These are phyloP conservation scores for Medicago ruthenica DNA, from an alignment of 306 rosid species.

Conservation along the genomic window DNA sequence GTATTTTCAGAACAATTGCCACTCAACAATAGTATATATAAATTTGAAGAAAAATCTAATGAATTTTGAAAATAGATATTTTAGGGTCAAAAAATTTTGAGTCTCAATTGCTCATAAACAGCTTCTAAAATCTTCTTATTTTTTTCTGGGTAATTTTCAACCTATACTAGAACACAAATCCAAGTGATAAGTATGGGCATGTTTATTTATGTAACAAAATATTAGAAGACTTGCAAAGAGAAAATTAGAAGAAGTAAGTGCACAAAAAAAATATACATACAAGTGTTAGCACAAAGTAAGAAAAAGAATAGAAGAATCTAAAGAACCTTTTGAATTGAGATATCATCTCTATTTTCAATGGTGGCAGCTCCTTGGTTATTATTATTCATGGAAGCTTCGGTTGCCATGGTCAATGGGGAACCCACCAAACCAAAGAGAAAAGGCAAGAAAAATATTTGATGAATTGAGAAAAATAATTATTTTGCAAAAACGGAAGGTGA, in stretches of 20 bases:
- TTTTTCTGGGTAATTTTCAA: slow-evolving; percentile 1
- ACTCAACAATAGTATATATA: neutral
- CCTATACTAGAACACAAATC: neutral
- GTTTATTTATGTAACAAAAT: too few species aligned
- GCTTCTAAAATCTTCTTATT: neutral
- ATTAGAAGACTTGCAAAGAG: too few species aligned
- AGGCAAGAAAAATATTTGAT: slow-evolving; percentile 10
- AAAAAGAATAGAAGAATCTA: neutral
- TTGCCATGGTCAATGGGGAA: slow-evolving; percentile 42
- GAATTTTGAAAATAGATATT: neutral
- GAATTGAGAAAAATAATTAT: neutral
- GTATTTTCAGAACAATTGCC: neutral
- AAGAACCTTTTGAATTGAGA: slow-evolving; percentile 46
- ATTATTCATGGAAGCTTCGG: slow-evolving; percentile 27
- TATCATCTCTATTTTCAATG: slow-evolving; percentile 24
- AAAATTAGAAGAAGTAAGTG: neutral
- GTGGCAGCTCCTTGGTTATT: slow-evolving; percentile 9
- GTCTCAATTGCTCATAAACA: neutral
- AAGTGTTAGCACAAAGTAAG: neutral
- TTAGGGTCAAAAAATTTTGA: neutral
- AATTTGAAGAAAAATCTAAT: slow-evolving; percentile 1
- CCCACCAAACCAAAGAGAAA: slow-evolving; percentile 41
- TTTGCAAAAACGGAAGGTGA: neutral
- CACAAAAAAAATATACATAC: neutral
- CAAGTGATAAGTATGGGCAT: too few species aligned